Conservation (phyloP, 495 filamentous ascomycete species). For the Xylaria grammica region DNA sequence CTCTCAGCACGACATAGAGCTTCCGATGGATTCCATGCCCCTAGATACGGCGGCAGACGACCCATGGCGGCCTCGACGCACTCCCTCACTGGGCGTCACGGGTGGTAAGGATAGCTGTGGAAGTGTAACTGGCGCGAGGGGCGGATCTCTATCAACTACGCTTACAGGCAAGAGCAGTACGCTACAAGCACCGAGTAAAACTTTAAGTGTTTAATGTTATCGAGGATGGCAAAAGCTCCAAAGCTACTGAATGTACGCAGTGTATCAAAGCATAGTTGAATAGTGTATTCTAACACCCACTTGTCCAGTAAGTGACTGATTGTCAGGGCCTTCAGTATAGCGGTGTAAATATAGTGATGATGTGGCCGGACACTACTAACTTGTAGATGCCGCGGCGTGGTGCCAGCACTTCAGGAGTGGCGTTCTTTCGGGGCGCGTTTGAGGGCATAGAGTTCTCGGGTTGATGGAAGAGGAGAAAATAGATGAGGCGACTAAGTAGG, state of each 20-base stretch:
- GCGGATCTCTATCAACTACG: background rate
- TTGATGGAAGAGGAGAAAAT: no score
- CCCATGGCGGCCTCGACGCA: background rate
- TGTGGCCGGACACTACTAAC: no score
- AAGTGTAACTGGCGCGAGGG: background rate
- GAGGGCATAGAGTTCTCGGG: no score
- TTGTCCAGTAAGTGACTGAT: no score
- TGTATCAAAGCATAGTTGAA: background rate
- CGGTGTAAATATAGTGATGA: no score
- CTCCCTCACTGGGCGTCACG: background rate
- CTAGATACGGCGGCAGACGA: background rate
- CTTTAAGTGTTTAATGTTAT: background rate
- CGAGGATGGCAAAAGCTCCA: background rate
- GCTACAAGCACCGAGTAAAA: background rate
- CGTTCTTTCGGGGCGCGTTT: no score
- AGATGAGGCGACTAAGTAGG: no score
- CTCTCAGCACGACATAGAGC: background rate
- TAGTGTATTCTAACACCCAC: background rate
- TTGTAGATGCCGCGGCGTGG: no score
- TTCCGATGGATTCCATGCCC: background rate
- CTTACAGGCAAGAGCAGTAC: background rate
- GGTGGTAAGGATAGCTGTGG: background rate
- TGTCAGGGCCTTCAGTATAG: no score
- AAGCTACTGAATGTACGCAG: no score
- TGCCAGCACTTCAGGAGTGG: no score